These are phyloP conservation scores for Cyberlindnera maritima DNA, from an alignment of 805 yeast species.

Conservation along the genomic window DNA sequence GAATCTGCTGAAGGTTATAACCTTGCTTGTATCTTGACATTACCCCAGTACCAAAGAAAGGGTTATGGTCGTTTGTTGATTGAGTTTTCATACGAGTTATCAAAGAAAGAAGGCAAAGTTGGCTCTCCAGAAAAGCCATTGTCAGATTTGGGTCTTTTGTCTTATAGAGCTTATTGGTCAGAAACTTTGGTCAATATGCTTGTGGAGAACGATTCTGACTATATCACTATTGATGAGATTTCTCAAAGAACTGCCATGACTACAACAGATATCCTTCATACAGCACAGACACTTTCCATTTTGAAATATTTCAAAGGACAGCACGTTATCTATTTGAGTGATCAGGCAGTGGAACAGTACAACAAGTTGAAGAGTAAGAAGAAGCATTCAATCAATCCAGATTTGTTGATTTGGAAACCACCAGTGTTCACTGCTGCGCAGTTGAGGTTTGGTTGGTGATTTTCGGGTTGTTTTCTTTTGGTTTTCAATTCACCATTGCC, in stretches of 20 bases:
- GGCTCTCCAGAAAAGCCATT: conserved; percentile 98
- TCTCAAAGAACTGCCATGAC: conserved; percentile 90
- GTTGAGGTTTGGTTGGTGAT: conserved; percentile 89
- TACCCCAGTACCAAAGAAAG: conserved; percentile 94
- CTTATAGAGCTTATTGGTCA: conserved; percentile 96
- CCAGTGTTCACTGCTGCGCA: conserved; percentile 95
- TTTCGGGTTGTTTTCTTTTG: background rate
- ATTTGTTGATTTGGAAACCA: conserved; percentile 83
- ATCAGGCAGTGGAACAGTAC: conserved; percentile 73
- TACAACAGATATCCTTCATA: conserved; percentile 90
- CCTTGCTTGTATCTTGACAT: conserved; percentile 93
- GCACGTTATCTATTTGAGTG: conserved; percentile 83
- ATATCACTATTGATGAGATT: conserved; percentile 84
- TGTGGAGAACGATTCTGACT: conserved; percentile 52
- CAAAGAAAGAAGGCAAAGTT: conserved; percentile 81
- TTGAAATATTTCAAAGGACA: conserved; percentile 93
- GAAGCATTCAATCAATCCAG: conserved; percentile 72
- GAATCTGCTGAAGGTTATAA: conserved; percentile 94
- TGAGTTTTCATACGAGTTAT: conserved; percentile 89
- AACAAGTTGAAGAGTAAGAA: conserved; percentile 66
- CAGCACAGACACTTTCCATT: conserved; percentile 87
- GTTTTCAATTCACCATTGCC: background rate
- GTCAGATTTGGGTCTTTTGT: conserved; percentile 88
- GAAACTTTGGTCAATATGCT: conserved; percentile 77
- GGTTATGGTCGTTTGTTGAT: conserved; percentile 92